A percentile compares a stretch with the other conserved stretches of the same genome.
phyloP scores from a whole-genome alignment of 768 basidiomycete genomes.

The Podaxis sp. region DNA sequence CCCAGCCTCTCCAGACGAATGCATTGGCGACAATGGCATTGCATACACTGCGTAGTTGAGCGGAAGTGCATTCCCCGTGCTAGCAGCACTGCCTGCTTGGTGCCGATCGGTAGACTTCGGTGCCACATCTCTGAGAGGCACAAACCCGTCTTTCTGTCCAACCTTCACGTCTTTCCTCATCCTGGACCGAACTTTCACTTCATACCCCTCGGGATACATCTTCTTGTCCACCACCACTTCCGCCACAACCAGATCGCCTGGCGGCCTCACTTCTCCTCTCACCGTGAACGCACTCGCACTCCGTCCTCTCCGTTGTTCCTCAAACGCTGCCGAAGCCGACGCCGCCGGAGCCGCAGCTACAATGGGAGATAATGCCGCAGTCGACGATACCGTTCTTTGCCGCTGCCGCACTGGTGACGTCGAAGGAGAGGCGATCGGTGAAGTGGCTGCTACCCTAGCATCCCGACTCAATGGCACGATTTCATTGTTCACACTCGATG shows the following conservation, averaged over 20 bases:
- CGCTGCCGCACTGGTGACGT: neutral
- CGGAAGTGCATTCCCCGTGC: conserved; percentile 37
- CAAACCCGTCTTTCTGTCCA: conserved; percentile 17
- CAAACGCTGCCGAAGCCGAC: conserved; percentile 6
- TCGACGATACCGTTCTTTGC: conserved; percentile 13
- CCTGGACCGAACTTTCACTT: conserved; percentile 41
- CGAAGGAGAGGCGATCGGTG: neutral
- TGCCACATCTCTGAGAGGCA: conserved; percentile 11
- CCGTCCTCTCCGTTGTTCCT: conserved; percentile 25
- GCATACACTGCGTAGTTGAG: conserved; percentile 61
- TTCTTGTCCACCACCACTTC: conserved; percentile 82
- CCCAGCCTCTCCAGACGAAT: conserved; percentile 57
- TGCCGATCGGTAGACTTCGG: conserved; percentile 11
- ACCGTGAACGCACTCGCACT: conserved; percentile 54
- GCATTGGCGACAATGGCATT: conserved; percentile 77
- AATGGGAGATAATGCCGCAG: conserved; percentile 1
- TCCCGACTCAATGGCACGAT: neutral
- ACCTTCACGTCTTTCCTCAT: conserved; percentile 30
- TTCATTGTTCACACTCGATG: neutral
- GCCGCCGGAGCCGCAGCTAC: conserved; percentile 4
- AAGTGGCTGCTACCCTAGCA: neutral
- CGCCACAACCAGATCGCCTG: conserved; percentile 69
- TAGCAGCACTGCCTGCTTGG: conserved; percentile 16
- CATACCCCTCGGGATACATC: conserved; percentile 75
- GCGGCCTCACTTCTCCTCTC: conserved; percentile 55